phyloP scores from a whole-genome alignment of 2,329 filamentous ascomycete species.

The Chaetomium globosum region DNA sequence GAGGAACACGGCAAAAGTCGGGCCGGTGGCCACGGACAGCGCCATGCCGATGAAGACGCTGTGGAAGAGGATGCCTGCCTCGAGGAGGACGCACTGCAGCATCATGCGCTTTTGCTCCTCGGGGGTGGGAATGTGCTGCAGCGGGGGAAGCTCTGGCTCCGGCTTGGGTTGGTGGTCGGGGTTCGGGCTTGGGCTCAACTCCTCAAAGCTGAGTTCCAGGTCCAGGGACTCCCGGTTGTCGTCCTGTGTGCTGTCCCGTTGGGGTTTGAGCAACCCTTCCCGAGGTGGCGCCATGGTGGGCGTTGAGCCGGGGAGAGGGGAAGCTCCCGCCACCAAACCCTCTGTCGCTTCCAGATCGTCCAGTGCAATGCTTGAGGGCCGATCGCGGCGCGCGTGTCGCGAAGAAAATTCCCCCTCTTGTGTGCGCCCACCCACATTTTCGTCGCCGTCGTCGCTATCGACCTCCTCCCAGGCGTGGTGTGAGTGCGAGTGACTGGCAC shows the following conservation, averaged over 20 bases:
- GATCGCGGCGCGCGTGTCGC: constrained; percentile 45
- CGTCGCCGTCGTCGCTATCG: constrained; percentile 35
- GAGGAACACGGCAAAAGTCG: constrained; percentile 77
- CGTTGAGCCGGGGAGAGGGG: constrained; percentile 60
- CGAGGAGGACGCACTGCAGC: constrained; percentile 76
- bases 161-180: constrained; percentile 31
- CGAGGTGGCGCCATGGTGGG: constrained; percentile 41
- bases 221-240: constrained; percentile 55
- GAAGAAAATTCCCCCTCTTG: constrained; percentile 41
- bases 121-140: constrained; percentile 42
- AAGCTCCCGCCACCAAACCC: constrained; percentile 61
- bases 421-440: constrained; percentile 12
- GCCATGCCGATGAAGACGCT: constrained; percentile 87
- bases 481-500: constrained; percentile 63
- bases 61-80: constrained; percentile 83
- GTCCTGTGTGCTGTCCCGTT: constrained; percentile 34
- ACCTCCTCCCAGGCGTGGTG: constrained; percentile 57
- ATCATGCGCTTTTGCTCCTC: constrained; percentile 68
- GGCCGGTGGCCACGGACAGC: constrained; percentile 76
- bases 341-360: constrained; percentile 56
- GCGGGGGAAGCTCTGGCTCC: constrained; percentile 18
- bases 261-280: constrained; percentile 37
- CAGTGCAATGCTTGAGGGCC: constrained; percentile 55
- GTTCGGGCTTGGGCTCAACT: constrained; percentile 54
- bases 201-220: constrained; percentile 62